Evolutionary conservation across 768 basidiomycete species (phyloP).

Genomic region (Pleurotus tuoliensis): DNA sequence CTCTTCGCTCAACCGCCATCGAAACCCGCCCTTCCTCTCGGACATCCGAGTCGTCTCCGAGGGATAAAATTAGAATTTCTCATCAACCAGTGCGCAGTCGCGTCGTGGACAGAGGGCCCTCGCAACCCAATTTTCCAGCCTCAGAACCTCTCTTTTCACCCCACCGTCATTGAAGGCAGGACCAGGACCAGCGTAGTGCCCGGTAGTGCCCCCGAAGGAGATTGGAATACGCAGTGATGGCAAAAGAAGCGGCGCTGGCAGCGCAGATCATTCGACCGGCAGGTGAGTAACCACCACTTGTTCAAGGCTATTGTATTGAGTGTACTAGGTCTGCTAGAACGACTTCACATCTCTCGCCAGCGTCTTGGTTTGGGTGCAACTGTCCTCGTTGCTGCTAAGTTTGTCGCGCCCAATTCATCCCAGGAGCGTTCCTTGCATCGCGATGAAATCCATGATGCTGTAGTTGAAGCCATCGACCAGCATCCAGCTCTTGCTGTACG

Average conservation of each 20-base stretch:
- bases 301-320: neutral
- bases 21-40: too few relatives aligned
- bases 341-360: constrained; percentile 4
- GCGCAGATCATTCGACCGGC: neutral
- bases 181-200: too few relatives aligned
- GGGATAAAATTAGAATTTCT: too few relatives aligned
- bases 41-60: too few relatives aligned
- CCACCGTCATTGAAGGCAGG: too few relatives aligned
- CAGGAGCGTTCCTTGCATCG: neutral
- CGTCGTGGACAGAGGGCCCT: too few relatives aligned
- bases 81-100: too few relatives aligned
- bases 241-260: neutral
- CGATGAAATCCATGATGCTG: neutral
- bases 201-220: neutral
- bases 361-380: neutral
- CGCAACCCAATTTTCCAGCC: too few relatives aligned
- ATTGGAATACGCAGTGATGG: neutral
- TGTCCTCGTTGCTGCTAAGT: constrained; percentile 1
- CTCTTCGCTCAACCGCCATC: too few relatives aligned
- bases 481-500: neutral
- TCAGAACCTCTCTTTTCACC: too few relatives aligned
- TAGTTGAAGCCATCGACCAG: neutral
- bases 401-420: neutral
- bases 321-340: constrained; percentile 4
- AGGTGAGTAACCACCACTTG: neutral